Evolutionary conservation across 2,329 filamentous ascomycete genomes (phyloP).

Genomic region (Chalaropsis ovoidea): DNA sequence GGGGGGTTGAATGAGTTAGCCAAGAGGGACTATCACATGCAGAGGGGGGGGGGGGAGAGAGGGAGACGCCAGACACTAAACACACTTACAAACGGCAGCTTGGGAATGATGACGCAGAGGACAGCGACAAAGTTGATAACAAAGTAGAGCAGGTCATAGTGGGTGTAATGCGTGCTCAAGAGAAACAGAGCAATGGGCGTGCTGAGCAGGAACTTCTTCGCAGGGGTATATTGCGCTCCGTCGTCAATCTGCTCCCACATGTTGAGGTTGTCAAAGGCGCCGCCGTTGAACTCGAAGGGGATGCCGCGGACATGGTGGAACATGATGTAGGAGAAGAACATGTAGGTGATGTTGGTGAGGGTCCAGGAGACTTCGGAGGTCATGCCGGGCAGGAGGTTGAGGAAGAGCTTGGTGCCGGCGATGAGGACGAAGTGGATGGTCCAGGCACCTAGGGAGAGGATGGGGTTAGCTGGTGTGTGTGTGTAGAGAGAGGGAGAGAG

Average conservation of each 20-base stretch:
- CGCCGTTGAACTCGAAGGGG: conserved; percentile 96
- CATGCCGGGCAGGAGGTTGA: conserved; percentile 90
- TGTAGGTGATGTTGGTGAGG: conserved; percentile 96
- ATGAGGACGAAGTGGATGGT: conserved; percentile 94
- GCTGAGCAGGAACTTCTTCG: conserved; percentile 94
- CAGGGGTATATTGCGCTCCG: conserved; percentile 93
- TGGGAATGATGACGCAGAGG: conserved; percentile 86
- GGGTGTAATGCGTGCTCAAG: conserved; percentile 95
- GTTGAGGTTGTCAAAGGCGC: conserved; percentile 97
- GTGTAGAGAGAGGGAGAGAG: neutral
- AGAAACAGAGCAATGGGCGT: conserved; percentile 92
- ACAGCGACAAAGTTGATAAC: conserved; percentile 93
- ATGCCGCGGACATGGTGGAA: conserved; percentile 98
- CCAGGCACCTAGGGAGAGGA: conserved; percentile 65
- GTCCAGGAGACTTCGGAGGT: conserved; percentile 99
- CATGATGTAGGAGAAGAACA: conserved; percentile 98
- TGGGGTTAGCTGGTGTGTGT: conserved; percentile 6
- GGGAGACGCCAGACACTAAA: neutral
- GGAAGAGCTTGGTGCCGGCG: conserved; percentile 83
- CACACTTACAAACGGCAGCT: conserved; percentile 76
- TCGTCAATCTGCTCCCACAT: conserved; percentile 99
- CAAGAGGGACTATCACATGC: conserved; percentile 5
- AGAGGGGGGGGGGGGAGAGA: neutral
- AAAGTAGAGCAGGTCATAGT: conserved; percentile 95
- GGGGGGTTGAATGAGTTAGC: conserved; percentile 28